These are phyloP conservation scores for Phyllosticta ampelicida DNA, from an alignment of 2,329 filamentous ascomycete species.

Conservation along the genomic window DNA sequence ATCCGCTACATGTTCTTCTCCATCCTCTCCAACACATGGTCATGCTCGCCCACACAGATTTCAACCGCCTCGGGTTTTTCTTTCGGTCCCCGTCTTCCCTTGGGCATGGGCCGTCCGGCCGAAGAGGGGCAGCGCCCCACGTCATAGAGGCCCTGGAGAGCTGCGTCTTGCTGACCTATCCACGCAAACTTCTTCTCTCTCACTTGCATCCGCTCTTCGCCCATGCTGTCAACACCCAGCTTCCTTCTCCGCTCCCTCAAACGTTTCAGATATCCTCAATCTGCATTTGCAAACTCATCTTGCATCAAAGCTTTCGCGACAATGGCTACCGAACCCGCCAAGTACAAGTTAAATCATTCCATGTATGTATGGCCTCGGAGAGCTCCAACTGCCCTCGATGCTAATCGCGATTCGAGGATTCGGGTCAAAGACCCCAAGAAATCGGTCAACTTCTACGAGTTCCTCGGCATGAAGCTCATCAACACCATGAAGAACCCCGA, in stretches of 20 bases:
- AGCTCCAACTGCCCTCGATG: not conserved
- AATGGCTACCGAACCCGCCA: conserved; percentile 47
- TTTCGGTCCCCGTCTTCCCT: not conserved
- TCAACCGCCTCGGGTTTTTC: not conserved
- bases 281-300: conserved; percentile 9
- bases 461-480: conserved; percentile 76
- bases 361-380: conserved; percentile 32
- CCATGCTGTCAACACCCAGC: conserved; percentile 2
- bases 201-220: not conserved
- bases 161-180: not conserved
- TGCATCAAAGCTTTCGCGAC: conserved; percentile 30
- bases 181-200: not conserved
- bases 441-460: conserved; percentile 82
- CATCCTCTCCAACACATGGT: not conserved
- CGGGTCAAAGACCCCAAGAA: conserved; percentile 88
- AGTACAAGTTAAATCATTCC: conserved; percentile 55
- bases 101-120: not conserved
- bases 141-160: conserved; percentile 5
- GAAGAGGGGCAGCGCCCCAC: conserved; percentile 8
- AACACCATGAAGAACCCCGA: conserved; percentile 75
- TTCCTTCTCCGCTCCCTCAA: conserved; percentile 3
- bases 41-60: not conserved
- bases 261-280: not conserved
- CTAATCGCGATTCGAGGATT: conserved; percentile 48
- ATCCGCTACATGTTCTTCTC: not conserved